These are phyloP conservation scores for Cinnamomum chago DNA, from an alignment of 164 flowering plant species.

Conservation along the genomic window DNA sequence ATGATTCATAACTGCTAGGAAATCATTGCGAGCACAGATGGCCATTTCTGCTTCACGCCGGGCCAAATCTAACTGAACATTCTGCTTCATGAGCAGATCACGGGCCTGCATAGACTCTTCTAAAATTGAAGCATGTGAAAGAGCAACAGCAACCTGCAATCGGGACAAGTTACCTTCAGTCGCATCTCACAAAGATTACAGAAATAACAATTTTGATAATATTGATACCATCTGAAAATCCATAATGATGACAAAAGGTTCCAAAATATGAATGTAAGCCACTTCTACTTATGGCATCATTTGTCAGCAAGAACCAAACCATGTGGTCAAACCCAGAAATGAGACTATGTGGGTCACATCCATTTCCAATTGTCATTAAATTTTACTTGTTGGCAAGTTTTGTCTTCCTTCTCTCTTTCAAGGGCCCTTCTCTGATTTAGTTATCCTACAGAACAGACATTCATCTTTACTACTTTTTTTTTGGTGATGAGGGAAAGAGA, in stretches of 20 bases:
- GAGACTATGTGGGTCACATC: too few species aligned
- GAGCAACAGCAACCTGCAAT: conserved; percentile 75
- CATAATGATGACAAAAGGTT: neutral
- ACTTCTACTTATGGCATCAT: neutral
- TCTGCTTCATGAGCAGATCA: conserved; percentile 72
- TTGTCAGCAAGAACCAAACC: neutral
- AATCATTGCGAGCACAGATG: conserved; percentile 76
- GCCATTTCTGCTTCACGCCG: conserved; percentile 71
- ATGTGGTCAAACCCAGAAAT: too few species aligned
- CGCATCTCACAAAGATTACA: too few species aligned
- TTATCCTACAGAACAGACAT: too few species aligned
- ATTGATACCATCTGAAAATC: neutral
- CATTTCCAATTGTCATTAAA: too few species aligned
- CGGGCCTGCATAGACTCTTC: conserved; percentile 80
- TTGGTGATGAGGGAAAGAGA: too few species aligned
- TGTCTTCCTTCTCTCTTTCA: too few species aligned
- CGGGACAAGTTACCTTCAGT: neutral
- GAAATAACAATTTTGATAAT: too few species aligned
- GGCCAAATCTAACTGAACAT: conserved; percentile 65
- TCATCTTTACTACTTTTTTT: too few species aligned
- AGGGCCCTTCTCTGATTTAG: too few species aligned
- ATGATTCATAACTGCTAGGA: conserved; percentile 78
- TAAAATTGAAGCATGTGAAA: conserved; percentile 77
- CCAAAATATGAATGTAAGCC: neutral
- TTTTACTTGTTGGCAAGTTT: too few species aligned